Evolutionary conservation across 2,329 filamentous ascomycete genomes (phyloP).

Genomic region (Cordyceps tenuipes): DNA sequence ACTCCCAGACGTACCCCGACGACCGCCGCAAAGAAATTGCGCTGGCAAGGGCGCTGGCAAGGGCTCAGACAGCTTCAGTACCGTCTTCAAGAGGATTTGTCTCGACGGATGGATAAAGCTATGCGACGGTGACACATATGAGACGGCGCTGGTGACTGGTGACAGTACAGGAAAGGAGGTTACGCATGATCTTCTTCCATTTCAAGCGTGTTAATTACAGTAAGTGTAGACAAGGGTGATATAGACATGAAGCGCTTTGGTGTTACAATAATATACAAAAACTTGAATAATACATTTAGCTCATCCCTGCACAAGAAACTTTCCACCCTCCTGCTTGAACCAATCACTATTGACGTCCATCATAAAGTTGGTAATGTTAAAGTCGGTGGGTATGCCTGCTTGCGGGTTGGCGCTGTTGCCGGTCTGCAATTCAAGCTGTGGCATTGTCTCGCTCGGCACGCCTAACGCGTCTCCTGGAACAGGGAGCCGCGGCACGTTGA

Average conservation of each 20-base stretch:
- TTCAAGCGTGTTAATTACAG: background rate
- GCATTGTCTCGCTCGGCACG: conserved; percentile 14
- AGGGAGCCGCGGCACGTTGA: conserved; percentile 74
- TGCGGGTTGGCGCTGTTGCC: conserved; percentile 21
- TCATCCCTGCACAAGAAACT: conserved; percentile 14
- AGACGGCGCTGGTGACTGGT: conserved; percentile 14
- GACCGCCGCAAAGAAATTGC: conserved; percentile 30
- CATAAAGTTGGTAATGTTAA: conserved; percentile 73
- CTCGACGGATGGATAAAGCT: conserved; percentile 55
- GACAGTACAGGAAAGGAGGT: background rate
- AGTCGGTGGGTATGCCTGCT: conserved; percentile 43
- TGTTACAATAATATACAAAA: background rate
- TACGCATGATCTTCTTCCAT: background rate
- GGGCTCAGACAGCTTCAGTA: conserved; percentile 48
- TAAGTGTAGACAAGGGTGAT: background rate
- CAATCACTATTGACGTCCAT: conserved; percentile 66
- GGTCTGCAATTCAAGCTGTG: conserved; percentile 21
- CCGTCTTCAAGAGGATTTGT: conserved; percentile 56
- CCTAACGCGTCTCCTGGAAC: conserved; percentile 22
- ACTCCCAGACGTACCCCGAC: conserved; percentile 21
- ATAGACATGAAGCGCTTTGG: background rate
- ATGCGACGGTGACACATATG: conserved; percentile 33
- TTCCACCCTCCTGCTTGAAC: conserved; percentile 46
- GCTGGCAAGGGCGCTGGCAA: conserved; percentile 26
- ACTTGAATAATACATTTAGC: background rate